Evolutionary conservation across 176 grass and related monocot genomes (phyloP).

Genomic region (Zizania latifolia): DNA sequence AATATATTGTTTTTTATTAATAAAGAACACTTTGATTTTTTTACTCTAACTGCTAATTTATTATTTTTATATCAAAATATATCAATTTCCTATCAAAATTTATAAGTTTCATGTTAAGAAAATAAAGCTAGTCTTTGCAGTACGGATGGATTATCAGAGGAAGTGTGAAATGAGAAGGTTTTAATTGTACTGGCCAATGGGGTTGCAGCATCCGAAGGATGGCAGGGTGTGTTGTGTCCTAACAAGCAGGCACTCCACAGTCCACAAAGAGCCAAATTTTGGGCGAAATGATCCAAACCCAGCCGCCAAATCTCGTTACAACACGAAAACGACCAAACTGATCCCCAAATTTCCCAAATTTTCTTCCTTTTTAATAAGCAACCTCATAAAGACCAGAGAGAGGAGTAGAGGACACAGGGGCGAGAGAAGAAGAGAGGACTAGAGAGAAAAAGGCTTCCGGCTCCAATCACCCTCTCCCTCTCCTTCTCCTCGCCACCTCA

Average conservation of each 20-base stretch:
- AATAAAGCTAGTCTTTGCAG: no score
- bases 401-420: background rate
- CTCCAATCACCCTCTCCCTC: background rate
- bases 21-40: no score
- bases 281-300: constrained; percentile 6
- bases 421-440: background rate
- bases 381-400: background rate
- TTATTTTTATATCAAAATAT: no score
- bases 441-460: background rate
- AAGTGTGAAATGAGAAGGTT: no score
- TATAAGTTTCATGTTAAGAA: no score
- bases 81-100: no score
- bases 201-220: no score
- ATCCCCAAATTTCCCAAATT: background rate
- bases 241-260: background rate
- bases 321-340: constrained; percentile 24
- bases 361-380: background rate
- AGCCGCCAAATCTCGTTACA: constrained; percentile 11
- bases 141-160: no score
- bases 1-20: no score
- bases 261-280: constrained; percentile 1
- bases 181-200: background rate
- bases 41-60: no score
- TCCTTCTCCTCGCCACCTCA: constrained; percentile 14
- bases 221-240: background rate